Evolutionary conservation across 202 grass and related monocot species (phyloP).

Genomic region (Carex arenaria): DNA sequence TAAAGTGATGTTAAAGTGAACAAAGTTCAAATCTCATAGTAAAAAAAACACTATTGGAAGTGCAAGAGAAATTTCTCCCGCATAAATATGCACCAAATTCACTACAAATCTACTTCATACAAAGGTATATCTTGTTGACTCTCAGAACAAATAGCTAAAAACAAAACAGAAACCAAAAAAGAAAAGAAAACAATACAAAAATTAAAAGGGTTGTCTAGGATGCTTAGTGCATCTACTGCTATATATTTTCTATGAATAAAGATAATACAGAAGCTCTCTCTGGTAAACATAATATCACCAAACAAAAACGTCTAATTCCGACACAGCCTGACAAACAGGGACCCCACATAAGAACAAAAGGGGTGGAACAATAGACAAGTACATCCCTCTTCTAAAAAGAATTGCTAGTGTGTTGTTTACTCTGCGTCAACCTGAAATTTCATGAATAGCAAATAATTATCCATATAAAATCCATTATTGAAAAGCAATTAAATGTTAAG

Average conservation of each 20-base stretch:
- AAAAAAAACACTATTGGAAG: background rate
- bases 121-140: conserved; percentile 17
- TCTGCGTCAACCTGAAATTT: conserved; percentile 17
- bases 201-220: conserved; percentile 26
- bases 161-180: conserved; percentile 16
- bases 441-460: background rate
- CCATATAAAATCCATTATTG: background rate
- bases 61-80: background rate
- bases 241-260: conserved; percentile 57
- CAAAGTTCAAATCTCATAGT: background rate
- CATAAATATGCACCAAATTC: conserved; percentile 16
- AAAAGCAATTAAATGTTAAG: background rate
- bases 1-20: background rate
- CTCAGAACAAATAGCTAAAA: conserved; percentile 16
- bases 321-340: conserved; percentile 18
- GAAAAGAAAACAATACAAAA: conserved; percentile 15
- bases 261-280: conserved; percentile 41
- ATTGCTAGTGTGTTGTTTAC: conserved; percentile 25
- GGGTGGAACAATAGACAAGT: conserved; percentile 20
- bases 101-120: conserved; percentile 22
- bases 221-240: conserved; percentile 46
- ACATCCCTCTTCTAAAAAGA: conserved; percentile 25
- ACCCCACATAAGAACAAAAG: background rate
- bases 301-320: conserved; percentile 29
- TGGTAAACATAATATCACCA: conserved; percentile 25